phyloP scores from a whole-genome alignment of 129 eudicot species.

The Kitagawia praeruptora region DNA sequence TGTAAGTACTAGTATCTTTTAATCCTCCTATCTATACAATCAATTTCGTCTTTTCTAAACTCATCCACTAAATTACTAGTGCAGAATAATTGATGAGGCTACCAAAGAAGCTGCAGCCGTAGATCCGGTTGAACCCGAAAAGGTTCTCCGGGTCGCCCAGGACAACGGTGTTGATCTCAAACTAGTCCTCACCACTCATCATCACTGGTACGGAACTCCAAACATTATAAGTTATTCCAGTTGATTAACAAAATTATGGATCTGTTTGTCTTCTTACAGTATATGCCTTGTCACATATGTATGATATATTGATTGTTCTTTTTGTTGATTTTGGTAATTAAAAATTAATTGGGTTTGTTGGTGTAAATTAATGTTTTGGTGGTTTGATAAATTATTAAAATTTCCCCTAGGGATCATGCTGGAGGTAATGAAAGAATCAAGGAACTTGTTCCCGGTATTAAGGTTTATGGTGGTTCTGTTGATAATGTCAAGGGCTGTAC shows the following conservation, averaged over 20 bases:
- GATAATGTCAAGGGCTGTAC: conserved; percentile 91
- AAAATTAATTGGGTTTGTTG: not conserved
- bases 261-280: not conserved
- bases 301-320: too few relatives aligned
- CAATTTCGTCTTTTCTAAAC: too few relatives aligned
- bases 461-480: conserved; percentile 74
- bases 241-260: too few relatives aligned
- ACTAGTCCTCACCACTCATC: conserved; percentile 89
- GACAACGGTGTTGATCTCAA: conserved; percentile 57
- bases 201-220: conserved; percentile 51
- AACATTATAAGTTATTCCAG: too few relatives aligned
- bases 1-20: conserved; percentile 22
- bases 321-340: not conserved
- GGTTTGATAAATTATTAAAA: not conserved
- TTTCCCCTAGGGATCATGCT: conserved; percentile 78
- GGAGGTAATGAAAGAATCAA: conserved; percentile 89
- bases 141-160: conserved; percentile 60
- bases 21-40: not conserved
- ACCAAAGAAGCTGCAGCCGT: conserved; percentile 89
- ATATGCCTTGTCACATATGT: too few relatives aligned
- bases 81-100: conserved; percentile 76
- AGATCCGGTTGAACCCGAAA: conserved; percentile 96
- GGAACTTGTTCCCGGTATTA: conserved; percentile 68
- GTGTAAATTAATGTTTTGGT: not conserved
- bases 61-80: not conserved